phyloP scores from a whole-genome alignment of 208 protist genomes.

The Trypanosoma lewisi region DNA sequence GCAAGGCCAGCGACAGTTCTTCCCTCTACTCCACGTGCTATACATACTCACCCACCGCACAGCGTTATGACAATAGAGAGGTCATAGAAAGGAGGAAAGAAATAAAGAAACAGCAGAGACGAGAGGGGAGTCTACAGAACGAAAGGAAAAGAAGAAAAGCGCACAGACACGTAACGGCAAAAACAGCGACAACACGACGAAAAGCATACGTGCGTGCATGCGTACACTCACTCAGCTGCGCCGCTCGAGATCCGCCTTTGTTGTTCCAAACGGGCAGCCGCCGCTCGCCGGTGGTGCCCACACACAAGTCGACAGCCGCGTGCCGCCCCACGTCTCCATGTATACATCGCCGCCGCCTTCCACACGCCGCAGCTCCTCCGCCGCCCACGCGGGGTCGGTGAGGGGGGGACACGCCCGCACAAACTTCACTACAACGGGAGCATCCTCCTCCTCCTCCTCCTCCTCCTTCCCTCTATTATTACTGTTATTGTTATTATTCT shows the following conservation, averaged over 20 bases:
- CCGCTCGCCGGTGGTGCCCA: constrained; percentile 64
- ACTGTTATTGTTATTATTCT: not conserved
- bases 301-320: constrained; percentile 43
- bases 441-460: not conserved
- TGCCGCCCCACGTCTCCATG: constrained; percentile 54
- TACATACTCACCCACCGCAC: no score
- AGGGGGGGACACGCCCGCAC: constrained; percentile 44
- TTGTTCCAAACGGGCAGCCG: constrained; percentile 67
- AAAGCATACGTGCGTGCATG: not conserved
- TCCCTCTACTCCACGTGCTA: no score
- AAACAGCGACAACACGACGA: not conserved
- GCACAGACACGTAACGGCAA: no score
- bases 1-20: no score
- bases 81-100: no score
- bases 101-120: no score
- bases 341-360: no score
- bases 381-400: constrained; percentile 72
- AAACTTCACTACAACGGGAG: constrained; percentile 25
- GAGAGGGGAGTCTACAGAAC: not conserved
- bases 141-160: not conserved
- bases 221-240: not conserved
- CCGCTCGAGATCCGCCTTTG: constrained; percentile 34
- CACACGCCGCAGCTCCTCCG: constrained; percentile 72
- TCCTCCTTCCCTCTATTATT: constrained; percentile 7
- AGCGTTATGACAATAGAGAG: no score